These are phyloP conservation scores for Tulasnella sp. DNA, from an alignment of 768 basidiomycete species.

Conservation along the genomic window DNA sequence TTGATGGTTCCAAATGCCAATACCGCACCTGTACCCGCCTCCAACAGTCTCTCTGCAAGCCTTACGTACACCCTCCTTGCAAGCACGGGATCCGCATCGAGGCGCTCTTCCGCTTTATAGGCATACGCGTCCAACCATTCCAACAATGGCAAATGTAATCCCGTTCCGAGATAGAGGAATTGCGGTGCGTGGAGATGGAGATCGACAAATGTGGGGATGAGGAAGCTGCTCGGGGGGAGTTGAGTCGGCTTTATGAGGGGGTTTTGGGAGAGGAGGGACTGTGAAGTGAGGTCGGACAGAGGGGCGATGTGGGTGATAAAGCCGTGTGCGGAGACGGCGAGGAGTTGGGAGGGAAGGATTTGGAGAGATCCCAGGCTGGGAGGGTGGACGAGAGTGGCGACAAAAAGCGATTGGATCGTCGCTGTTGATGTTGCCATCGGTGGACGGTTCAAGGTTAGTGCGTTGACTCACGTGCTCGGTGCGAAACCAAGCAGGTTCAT, in stretches of 20 bases:
- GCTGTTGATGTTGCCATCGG: no score
- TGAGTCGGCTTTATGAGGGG: constrained; percentile 19
- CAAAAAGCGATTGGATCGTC: not conserved
- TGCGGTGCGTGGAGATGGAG: constrained; percentile 83
- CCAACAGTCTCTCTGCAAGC: constrained; percentile 51
- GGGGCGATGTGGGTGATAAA: constrained; percentile 17
- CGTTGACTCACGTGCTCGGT: no score
- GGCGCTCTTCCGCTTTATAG: constrained; percentile 63
- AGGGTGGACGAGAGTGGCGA: not conserved
- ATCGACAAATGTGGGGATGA: constrained; percentile 72
- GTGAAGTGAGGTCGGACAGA: not conserved
- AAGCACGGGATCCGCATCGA: constrained; percentile 49
- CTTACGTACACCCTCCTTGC: constrained; percentile 55
- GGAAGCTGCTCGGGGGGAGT: constrained; percentile 45
- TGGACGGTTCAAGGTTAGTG: no score
- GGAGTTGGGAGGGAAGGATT: not conserved
- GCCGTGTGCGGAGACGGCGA: constrained; percentile 20
- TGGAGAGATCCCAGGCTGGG: constrained; percentile 8
- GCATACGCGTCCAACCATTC: constrained; percentile 75
- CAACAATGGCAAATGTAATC: constrained; percentile 73
- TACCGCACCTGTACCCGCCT: constrained; percentile 66
- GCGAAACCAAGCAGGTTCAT: no score
- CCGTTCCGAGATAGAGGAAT: constrained; percentile 77
- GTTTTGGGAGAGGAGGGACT: not conserved
- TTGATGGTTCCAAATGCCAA: constrained; percentile 76